Conservation (phyloP, 2,329 filamentous ascomycete genomes). For the Alternaria arbusti region DNA sequence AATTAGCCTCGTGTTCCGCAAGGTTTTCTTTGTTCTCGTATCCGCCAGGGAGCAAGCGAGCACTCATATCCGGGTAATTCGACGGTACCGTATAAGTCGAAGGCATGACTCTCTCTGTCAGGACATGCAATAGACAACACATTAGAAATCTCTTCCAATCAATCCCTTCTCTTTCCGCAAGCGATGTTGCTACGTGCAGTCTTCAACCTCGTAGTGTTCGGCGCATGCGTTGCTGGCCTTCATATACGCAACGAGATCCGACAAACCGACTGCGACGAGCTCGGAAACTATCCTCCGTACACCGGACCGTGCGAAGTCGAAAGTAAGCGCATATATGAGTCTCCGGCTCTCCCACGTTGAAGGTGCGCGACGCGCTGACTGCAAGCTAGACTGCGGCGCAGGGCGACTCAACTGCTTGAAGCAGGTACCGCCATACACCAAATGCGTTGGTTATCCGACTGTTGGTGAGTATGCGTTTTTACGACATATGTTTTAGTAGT, state of each 20-base stretch:
- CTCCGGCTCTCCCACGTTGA: background rate
- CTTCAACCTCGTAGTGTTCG: background rate
- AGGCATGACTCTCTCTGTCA: background rate
- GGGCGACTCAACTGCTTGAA: slow-evolving; percentile 8
- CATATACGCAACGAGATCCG: background rate
- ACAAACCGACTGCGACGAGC: background rate
- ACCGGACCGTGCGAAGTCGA: background rate
- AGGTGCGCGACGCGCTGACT: background rate
- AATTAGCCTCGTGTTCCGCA: background rate
- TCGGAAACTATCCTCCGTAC: background rate
- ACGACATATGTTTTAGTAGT: background rate
- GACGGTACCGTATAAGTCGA: background rate
- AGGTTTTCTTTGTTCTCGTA: background rate
- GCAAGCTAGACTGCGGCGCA: slow-evolving; percentile 5
- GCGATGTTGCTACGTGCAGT: background rate
- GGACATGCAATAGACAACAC: background rate
- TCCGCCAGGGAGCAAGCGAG: background rate
- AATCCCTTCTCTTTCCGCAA: background rate
- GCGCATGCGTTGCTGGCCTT: background rate
- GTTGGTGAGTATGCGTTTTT: background rate
- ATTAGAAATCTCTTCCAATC: background rate
- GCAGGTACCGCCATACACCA: background rate
- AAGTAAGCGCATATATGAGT: background rate
- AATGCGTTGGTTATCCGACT: slow-evolving; percentile 4
- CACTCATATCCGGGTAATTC: slow-evolving; percentile 8